A percentile compares a stretch with the other conserved stretches of the same genome.
These are phyloP conservation scores for Oxyria digyna DNA, from an alignment of 148 eudicot species.

Conservation along the genomic window DNA sequence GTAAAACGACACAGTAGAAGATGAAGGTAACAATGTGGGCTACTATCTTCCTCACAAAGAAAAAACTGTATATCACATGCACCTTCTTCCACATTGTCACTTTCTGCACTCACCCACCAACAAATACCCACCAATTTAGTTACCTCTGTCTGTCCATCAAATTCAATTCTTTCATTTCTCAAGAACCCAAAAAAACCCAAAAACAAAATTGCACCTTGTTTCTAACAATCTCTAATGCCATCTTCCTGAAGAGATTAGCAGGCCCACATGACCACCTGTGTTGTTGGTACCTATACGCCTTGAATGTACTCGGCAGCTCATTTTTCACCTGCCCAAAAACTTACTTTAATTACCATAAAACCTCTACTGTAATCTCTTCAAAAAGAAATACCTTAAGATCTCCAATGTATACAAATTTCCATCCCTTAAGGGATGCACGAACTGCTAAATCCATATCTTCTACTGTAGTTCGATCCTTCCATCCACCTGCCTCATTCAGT, in stretches of 20 bases:
- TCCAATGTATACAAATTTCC: conserved; percentile 30
- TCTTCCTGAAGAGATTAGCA: conserved; percentile 71
- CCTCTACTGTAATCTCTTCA: no score
- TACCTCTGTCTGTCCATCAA: not conserved
- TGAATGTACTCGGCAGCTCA: conserved; percentile 82
- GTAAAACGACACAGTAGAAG: conserved; percentile 66
- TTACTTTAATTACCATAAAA: no score
- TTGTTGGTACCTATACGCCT: conserved; percentile 74
- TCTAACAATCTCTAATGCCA: conserved; percentile 38
- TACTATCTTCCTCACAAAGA: conserved; percentile 68
- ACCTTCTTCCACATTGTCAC: conserved; percentile 62
- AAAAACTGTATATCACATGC: conserved; percentile 83
- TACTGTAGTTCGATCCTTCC: conserved; percentile 34
- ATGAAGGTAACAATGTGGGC: conserved; percentile 72
- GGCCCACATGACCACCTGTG: conserved; percentile 96
- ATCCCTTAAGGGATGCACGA: conserved; percentile 26
- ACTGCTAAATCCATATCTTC: conserved; percentile 35
- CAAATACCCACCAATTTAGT: not conserved
- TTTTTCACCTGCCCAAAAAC: conserved; percentile 44
- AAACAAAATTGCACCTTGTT: conserved; percentile 28
- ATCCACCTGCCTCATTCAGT: conserved; percentile 31
- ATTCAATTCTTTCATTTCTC: not conserved
- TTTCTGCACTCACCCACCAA: conserved; percentile 37
- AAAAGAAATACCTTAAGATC: conserved; percentile 9
- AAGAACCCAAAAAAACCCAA: no score